Evolutionary conservation across 164 flowering plant species (phyloP), one percentile per base, ranked within the genome.

Genomic region (Tetracentron sinense): DNA sequence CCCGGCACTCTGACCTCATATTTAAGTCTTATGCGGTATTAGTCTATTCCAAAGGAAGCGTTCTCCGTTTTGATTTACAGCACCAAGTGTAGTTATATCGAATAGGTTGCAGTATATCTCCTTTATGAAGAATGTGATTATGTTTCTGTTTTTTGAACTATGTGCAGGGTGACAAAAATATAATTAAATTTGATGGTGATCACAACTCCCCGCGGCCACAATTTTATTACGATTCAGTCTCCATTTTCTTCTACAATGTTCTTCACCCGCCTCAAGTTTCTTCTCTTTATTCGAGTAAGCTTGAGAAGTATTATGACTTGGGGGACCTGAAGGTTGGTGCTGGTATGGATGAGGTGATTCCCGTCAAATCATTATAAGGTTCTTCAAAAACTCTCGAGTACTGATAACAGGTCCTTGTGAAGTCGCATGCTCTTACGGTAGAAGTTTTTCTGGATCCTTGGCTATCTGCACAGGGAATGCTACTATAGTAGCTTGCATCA

Each of bases 161-260:
- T 66, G 7, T 72, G 63, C 88, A 90, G 98, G 98, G 98, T 11
- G 97, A 90, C 68, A 93, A 93, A 72, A 90, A 87, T 73, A 77
- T 90, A 27, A 87, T 93, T 62, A 85, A 86, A 68, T 90, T 93
- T 75, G 90, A 89, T 60, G 98, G 98, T 54, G 98, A 93, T 73
- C 98, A 93, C 81, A 93, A 90, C 77, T 87, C 98, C 16, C 79
- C 98, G 7, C 69, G 98, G 38, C 97, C 98, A 56, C 94, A 87
- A 64, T 87, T 85, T 72, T 93, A 83, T 69, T 87, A 87, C 69
- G 97, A 93, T 71, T 88, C 98, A 19, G 97, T 93, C 35, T 87
- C 92, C 62, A 90, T 87, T 67, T 93, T 93, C 82, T 93, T 93
- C 82, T 85, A 71, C 79, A 88, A 90, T 70, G 88, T 86, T 53